A percentile compares a stretch with the other conserved stretches of the same genome.
These are phyloP conservation scores for Cyberlindnera nakhonratchasimensis DNA, from an alignment of 805 yeast genomes.

Conservation along the genomic window DNA sequence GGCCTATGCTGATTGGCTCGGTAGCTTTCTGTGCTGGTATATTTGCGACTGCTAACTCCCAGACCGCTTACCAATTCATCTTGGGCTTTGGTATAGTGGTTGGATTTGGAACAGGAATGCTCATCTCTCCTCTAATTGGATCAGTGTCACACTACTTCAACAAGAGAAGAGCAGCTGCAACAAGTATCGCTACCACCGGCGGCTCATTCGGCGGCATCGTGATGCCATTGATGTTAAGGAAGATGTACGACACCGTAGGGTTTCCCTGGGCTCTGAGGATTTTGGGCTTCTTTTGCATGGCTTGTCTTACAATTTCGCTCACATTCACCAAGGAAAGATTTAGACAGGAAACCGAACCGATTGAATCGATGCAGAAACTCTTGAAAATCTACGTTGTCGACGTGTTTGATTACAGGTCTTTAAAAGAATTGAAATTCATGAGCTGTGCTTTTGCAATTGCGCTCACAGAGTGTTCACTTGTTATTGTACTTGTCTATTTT, in stretches of 20 bases:
- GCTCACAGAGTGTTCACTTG: slow-evolving; percentile 44
- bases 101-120: slow-evolving; percentile 43
- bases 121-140: slow-evolving; percentile 43
- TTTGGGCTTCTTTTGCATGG: slow-evolving; percentile 40
- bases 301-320: slow-evolving; percentile 26
- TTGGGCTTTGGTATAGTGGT: slow-evolving; percentile 47
- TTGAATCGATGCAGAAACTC: slow-evolving; percentile 13
- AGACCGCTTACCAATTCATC: slow-evolving; percentile 46
- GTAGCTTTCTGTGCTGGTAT: slow-evolving; percentile 36
- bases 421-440: slow-evolving; percentile 43
- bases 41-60: slow-evolving; percentile 43
- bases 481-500: slow-evolving; percentile 45
- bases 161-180: slow-evolving; percentile 41
- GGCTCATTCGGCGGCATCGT: slow-evolving; percentile 50
- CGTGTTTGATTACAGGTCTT: slow-evolving; percentile 33
- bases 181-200: slow-evolving; percentile 46
- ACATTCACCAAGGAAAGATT: slow-evolving; percentile 34
- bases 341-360: slow-evolving; percentile 16
- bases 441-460: slow-evolving; percentile 43
- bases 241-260: slow-evolving; percentile 40
- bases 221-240: slow-evolving; percentile 45
- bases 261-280: slow-evolving; percentile 52
- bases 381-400: slow-evolving; percentile 18
- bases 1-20: slow-evolving; percentile 37
- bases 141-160: slow-evolving; percentile 44